Conservation (phyloP, 139 green algal genomes). For the Bryopsis sp. region DNA sequence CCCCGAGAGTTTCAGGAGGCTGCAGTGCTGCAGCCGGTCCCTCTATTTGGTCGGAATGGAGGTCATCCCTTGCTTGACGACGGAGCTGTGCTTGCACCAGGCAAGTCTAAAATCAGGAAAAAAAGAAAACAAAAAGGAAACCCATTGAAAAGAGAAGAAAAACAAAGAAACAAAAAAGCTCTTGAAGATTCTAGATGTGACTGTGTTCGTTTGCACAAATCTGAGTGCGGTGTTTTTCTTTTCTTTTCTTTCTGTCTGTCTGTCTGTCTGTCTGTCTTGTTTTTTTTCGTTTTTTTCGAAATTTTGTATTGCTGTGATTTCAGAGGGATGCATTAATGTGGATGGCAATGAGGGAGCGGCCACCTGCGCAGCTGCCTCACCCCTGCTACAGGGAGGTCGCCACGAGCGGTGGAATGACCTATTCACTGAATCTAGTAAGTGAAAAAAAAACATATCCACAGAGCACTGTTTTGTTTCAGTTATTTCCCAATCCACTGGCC, state of each 20-base stretch:
- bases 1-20: not conserved
- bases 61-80: not conserved
- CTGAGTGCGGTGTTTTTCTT: not conserved
- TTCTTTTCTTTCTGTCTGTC: too few species aligned
- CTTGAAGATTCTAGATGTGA: not conserved
- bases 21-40: not conserved
- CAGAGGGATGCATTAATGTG: not conserved
- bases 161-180: not conserved
- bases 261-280: not conserved
- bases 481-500: not conserved
- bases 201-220: not conserved
- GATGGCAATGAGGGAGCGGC: not conserved
- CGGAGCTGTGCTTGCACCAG: not conserved
- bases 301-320: not conserved
- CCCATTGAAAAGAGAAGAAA: not conserved
- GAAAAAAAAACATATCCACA: not conserved
- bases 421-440: not conserved
- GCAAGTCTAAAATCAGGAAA: not conserved
- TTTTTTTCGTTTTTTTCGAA: not conserved
- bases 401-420: not conserved
- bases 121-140: conserved; percentile 7
- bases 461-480: not conserved
- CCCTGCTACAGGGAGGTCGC: not conserved
- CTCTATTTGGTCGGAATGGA: not conserved
- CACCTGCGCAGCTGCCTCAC: not conserved